Conservation (phyloP, 352 stramenopile genomes). For the Globisporangium nunn region DNA sequence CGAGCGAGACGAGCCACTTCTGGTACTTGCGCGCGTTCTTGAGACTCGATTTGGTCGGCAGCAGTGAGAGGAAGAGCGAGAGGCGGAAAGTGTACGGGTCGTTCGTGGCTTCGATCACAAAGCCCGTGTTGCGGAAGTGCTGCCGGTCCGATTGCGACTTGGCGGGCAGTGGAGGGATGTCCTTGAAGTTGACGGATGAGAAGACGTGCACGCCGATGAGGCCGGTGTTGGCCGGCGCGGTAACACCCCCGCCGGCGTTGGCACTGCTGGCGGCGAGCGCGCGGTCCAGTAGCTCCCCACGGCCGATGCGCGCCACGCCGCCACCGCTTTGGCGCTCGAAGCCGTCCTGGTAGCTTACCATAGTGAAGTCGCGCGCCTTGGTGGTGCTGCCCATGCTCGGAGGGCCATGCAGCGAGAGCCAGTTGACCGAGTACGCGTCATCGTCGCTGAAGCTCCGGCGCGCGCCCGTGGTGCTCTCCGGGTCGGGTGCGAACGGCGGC, state of each 20-base stretch:
- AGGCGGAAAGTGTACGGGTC: constrained; percentile 33
- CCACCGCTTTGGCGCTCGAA: constrained; percentile 36
- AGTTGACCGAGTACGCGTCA: constrained; percentile 64
- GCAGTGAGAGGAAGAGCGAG: constrained; percentile 51
- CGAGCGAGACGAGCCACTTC: constrained; percentile 50
- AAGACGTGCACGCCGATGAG: constrained; percentile 51
- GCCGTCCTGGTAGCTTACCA: constrained; percentile 66
- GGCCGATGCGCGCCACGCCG: constrained; percentile 18
- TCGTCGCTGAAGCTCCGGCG: constrained; percentile 41
- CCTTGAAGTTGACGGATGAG: constrained; percentile 59
- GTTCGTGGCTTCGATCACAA: constrained; percentile 48
- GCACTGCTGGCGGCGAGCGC: constrained; percentile 2
- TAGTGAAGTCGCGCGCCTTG: constrained; percentile 49
- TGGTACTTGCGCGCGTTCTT: constrained; percentile 42
- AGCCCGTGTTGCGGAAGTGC: constrained; percentile 56
- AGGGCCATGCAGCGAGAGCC: constrained; percentile 44
- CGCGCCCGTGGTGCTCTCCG: constrained; percentile 12
- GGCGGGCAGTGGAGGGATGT: constrained; percentile 45
- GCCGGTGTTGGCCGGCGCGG: constrained; percentile 9
- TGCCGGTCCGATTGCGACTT: constrained; percentile 35
- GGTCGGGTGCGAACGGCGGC: constrained; percentile 33
- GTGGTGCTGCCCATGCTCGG: constrained; percentile 27
- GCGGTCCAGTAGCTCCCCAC: constrained; percentile 14
- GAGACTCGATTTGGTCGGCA: constrained; percentile 35
- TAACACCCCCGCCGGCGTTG: not conserved